A percentile compares a stretch with the other conserved stretches of the same genome.
phyloP scores from a whole-genome alignment of 768 basidiomycete genomes.

The Daedalea quercina region DNA sequence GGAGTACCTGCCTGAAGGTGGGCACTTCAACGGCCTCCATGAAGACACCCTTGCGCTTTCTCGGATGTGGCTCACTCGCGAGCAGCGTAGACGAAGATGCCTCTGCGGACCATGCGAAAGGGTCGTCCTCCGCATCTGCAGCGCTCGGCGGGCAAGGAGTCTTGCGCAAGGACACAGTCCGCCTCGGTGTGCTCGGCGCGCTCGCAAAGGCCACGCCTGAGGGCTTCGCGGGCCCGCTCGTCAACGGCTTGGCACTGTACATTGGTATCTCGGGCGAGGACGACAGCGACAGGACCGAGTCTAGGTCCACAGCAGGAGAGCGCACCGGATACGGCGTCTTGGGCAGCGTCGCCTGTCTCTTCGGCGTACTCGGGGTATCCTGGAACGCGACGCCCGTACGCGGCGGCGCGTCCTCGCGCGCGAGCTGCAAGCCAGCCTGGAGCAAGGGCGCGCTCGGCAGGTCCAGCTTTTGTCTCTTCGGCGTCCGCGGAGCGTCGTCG shows the following conservation, averaged over 20 bases:
- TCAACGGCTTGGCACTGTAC: neutral
- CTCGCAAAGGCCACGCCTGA: neutral
- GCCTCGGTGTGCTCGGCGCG: neutral
- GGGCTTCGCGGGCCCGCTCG: neutral
- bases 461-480: constrained; percentile 11
- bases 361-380: neutral
- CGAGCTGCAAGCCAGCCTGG: neutral
- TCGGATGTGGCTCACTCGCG: constrained; percentile 1
- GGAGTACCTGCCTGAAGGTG: constrained; percentile 23
- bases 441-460: neutral
- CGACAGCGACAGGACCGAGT: neutral
- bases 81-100: neutral
- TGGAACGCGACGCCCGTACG: neutral
- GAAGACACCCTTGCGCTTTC: constrained; percentile 43
- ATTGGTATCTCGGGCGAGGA: constrained; percentile 2
- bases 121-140: neutral
- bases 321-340: neutral
- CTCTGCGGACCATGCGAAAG: neutral
- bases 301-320: neutral
- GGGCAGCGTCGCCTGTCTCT: neutral
- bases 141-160: neutral
- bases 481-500: constrained; percentile 4
- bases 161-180: neutral
- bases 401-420: neutral
- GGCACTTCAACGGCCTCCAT: constrained; percentile 50